Conservation (phyloP, 305 asterid genomes). For the Fraxinus baroniana region DNA sequence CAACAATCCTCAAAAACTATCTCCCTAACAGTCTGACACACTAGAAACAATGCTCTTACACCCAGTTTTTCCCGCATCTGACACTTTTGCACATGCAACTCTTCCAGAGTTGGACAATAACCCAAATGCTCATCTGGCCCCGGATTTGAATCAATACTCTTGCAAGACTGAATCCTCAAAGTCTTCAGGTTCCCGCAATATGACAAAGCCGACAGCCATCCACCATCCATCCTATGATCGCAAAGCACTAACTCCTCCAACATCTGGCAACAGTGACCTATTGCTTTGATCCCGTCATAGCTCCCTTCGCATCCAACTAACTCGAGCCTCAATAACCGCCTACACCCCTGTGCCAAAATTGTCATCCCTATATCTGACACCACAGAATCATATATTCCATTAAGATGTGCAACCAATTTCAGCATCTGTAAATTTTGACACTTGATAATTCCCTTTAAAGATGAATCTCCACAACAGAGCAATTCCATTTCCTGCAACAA, state of each 20-base stretch:
- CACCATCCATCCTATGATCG: constrained; percentile 83
- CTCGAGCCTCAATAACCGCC: constrained; percentile 74
- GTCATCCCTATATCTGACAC: constrained; percentile 83
- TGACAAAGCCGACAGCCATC: constrained; percentile 79
- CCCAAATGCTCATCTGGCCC: constrained; percentile 75
- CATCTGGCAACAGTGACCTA: constrained; percentile 88
- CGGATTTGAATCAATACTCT: constrained; percentile 57
- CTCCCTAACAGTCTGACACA: constrained; percentile 51
- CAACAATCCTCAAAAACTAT: constrained; percentile 70
- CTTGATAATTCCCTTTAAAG: constrained; percentile 53
- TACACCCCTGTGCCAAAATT: constrained; percentile 79
- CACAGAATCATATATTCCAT: constrained; percentile 56
- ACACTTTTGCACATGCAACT: constrained; percentile 65
- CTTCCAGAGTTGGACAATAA: constrained; percentile 69
- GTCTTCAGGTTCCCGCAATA: constrained; percentile 73
- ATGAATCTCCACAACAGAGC: constrained; percentile 53
- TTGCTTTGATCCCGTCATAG: constrained; percentile 84
- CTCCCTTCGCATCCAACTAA: constrained; percentile 89
- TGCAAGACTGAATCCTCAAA: constrained; percentile 63
- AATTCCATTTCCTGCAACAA: constrained; percentile 80
- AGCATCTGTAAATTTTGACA: constrained; percentile 71
- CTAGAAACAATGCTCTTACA: constrained; percentile 60
- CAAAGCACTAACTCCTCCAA: constrained; percentile 66
- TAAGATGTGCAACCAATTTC: constrained; percentile 59
- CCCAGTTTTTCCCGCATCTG: constrained; percentile 55